Base-by-base conservation (phyloP, 1,139 yeast genomes). In the Zygotorulaspora mrakii region DNA sequence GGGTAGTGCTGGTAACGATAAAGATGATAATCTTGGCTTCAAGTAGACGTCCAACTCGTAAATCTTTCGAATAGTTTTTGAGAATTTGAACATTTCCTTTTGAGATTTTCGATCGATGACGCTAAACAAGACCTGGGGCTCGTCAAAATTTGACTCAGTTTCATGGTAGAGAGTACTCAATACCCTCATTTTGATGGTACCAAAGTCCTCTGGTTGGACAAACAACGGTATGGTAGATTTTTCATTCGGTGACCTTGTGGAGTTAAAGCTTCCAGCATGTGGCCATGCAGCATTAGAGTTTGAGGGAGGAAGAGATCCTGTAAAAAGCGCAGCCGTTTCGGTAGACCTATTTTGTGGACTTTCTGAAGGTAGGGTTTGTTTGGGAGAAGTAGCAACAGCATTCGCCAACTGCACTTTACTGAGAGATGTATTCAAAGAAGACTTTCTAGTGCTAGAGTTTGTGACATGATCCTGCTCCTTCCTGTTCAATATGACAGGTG, bases 61-160 rank as follows among this genome's bases (percentile, higher is more conserved):
- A 18, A 86, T 61, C 51, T 81, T 82, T 1, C 71, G 64, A 41
- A 74, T 70, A 2, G 79, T 67, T 54, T 87, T 86, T 20, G 79
- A 65, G 38, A 83, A 73, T 49, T 79, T 71, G 84, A 94, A 86
- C 71, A 83, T 74, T 54, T 79, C 86, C 50, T 79, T 79, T 21
- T 67, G 69, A 1, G 80, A 65, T 7, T 67, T 75, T 21, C 77
- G 68, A 54, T 84, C 91, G 22, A 71, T 66, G 3, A 82, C 74
- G 2, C 80, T 73, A 34, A 86, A 67, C 1, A 84, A 70, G n/a
- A 81, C 71, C 16, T 68, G 66, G 5, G 82, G 78, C 28, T 79
- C 85, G 30, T 77, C 84, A 1, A 69, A 45, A 48, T 67, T 65
- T 37, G 64, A 66, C 34, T 59, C 64, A 37, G 54, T 42, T 63